Percentiles rank a stretch among this genome's conserved stretches.
These are phyloP conservation scores for Areca catechu DNA, from an alignment of 176 grass and related monocot species.

Conservation along the genomic window DNA sequence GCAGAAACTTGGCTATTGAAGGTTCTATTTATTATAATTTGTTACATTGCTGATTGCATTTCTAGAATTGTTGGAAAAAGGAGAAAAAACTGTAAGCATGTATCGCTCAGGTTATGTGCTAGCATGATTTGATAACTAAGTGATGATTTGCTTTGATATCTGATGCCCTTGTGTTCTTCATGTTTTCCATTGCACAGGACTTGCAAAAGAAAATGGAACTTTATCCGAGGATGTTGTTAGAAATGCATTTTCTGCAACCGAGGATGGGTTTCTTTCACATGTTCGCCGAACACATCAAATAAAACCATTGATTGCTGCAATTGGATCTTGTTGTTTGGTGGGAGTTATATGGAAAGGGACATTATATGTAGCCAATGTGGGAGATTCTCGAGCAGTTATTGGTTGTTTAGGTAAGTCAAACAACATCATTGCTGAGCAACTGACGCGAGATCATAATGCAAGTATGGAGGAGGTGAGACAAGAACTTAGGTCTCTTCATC, in stretches of 20 bases:
- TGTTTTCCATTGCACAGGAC: constrained; percentile 27
- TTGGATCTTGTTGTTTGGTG: constrained; percentile 89
- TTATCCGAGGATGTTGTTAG: constrained; percentile 81
- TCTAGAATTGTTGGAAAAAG: too few relatives aligned
- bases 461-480: constrained; percentile 78
- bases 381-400: constrained; percentile 77
- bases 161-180: too few relatives aligned
- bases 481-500: constrained; percentile 79
- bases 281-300: constrained; percentile 81
- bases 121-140: too few relatives aligned
- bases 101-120: too few relatives aligned
- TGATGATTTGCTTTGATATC: too few relatives aligned
- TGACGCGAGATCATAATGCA: constrained; percentile 95
- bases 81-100: too few relatives aligned
- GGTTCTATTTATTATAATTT: too few relatives aligned
- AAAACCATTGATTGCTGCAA: constrained; percentile 75
- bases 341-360: constrained; percentile 83
- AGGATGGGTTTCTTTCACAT: constrained; percentile 79
- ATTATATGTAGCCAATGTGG: constrained; percentile 82
- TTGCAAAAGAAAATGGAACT: constrained; percentile 64
- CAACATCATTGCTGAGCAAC: constrained; percentile 71
- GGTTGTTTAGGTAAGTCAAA: constrained; percentile 51
- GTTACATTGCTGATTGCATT: too few relatives aligned
- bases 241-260: constrained; percentile 78
- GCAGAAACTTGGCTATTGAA: too few relatives aligned